Evolutionary conservation across 306 rosid species (phyloP).

Genomic region (Acacia confusa): DNA sequence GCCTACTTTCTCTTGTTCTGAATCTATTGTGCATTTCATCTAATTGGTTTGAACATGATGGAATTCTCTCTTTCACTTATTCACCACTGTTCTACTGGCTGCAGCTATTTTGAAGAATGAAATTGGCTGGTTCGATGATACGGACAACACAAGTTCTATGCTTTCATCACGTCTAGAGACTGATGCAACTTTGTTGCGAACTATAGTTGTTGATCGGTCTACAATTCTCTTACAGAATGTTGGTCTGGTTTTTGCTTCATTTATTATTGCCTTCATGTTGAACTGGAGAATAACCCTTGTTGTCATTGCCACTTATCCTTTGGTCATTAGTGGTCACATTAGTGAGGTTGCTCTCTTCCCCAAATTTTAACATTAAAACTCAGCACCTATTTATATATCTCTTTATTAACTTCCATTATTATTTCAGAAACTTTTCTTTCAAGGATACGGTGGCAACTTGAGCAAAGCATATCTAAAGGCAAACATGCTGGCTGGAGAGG

Average conservation of each 20-base stretch:
- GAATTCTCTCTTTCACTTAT: neutral
- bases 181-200: conserved; percentile 75
- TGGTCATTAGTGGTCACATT: conserved; percentile 93
- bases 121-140: conserved; percentile 88
- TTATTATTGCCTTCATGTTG: conserved; percentile 73
- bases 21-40: neutral
- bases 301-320: conserved; percentile 81
- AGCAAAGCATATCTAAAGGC: conserved; percentile 92
- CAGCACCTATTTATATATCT: neutral
- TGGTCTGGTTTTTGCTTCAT: conserved; percentile 69
- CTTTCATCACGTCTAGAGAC: conserved; percentile 83
- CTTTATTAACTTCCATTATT: conserved; percentile 4
- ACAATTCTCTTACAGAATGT: conserved; percentile 80
- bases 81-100: conserved; percentile 1
- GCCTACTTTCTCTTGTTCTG: neutral
- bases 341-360: conserved; percentile 61
- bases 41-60: neutral
- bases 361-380: conserved; percentile 3
- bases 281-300: conserved; percentile 89
- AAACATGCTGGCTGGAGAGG: conserved; percentile 92
- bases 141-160: conserved; percentile 77
- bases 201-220: conserved; percentile 78
- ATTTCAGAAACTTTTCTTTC: conserved; percentile 81
- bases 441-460: conserved; percentile 91
- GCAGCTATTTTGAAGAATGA: conserved; percentile 88